A percentile compares a stretch with the other conserved stretches of the same genome.
Conservation (phyloP, 2,329 filamentous ascomycete genomes). For the Talaromyces sp. region DNA sequence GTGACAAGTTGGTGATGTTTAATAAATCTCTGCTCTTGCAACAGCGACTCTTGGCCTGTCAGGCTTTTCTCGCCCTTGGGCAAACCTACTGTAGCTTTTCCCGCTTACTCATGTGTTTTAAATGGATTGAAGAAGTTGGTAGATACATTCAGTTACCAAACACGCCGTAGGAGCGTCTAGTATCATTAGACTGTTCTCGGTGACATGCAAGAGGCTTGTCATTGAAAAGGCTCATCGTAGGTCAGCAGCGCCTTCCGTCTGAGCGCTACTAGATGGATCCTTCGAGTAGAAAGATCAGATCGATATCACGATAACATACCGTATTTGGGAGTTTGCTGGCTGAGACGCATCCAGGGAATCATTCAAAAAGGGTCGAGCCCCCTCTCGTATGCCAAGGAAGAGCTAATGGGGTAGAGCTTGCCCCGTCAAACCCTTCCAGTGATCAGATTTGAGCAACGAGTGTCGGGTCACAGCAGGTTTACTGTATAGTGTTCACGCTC, state of each 20-base stretch:
- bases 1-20: neutral
- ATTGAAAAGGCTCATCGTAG: neutral
- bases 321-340: neutral
- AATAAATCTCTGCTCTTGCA: neutral
- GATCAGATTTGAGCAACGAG: neutral
- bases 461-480: neutral
- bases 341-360: neutral
- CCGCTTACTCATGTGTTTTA: neutral
- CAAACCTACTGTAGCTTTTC: neutral
- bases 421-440: neutral
- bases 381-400: neutral
- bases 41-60: neutral
- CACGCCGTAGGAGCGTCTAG: neutral
- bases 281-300: neutral
- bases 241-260: neutral
- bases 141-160: neutral
- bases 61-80: neutral
- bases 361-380: neutral
- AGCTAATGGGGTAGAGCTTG: neutral
- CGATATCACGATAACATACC: neutral
- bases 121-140: neutral
- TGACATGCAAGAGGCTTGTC: neutral
- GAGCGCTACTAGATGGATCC: neutral
- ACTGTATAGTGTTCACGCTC: neutral
- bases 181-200: neutral